Evolutionary conservation across 2,329 filamentous ascomycete genomes (phyloP), one percentile per base, ranked within the genome.

Genomic region (Nannizziopsis arthrosporioides): DNA sequence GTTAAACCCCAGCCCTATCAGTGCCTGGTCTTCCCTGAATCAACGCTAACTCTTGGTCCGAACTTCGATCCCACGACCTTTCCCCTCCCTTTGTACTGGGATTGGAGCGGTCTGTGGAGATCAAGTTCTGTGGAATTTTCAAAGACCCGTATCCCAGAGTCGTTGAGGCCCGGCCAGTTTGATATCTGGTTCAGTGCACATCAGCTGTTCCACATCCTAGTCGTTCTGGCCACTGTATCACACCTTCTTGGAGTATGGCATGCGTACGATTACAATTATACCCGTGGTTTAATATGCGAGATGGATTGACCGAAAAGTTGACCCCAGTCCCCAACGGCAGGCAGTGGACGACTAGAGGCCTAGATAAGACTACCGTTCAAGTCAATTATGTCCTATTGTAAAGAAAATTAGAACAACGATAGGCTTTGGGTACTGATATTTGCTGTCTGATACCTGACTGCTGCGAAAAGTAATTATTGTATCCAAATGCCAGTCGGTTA

Each of bases 241-340:
- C 66, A 73, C 55, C 70, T 95, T 51, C 80, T 80, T 47, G 88
- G 85, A 43, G 75, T 96, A 68, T 63, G 85, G 35, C 83, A 80
- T 65, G 89, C 89, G 2, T 94, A 94, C 67, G 85, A 94, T 66
- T 82, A 84, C 61, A 81, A 86, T 59, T 87, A 94, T 65, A 75
- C 73, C 44, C 41, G 46, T 42, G 37, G 46, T 14, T 35, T 46
- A 22, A 17, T 27, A 27, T 40, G 36, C n/a, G 44, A 40, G 32
- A 14, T 32, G 32, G 15, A 32, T 8, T 41, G 32, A 22, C 12
- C 10, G 17, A 27, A 11, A 27, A 27, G 22, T 27, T 27, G 22
- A 27, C 22, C 22, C n/a, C n/a, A n/a, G n/a, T n/a, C n/a, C n/a
- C n/a, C 7, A 27, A 27, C 22, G 22, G 22, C 3, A 27, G 7